These are phyloP conservation scores for Globisporangium polare DNA, from an alignment of 352 stramenopile genomes.

Conservation along the genomic window DNA sequence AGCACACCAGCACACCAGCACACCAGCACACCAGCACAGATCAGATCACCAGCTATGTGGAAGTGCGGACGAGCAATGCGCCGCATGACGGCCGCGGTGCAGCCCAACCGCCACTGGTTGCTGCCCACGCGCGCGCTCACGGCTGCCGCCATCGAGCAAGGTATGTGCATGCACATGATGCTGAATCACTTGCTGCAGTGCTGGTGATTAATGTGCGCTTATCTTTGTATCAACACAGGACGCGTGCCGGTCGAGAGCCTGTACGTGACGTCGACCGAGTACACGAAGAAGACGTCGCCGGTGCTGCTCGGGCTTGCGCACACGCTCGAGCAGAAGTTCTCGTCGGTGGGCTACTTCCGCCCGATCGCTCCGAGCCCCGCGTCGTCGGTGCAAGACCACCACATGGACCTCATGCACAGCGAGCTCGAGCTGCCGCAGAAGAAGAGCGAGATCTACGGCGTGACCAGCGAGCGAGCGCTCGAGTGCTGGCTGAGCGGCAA, in stretches of 20 bases:
- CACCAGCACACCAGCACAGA: background rate
- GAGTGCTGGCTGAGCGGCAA: slow-evolving; percentile 52
- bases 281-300: slow-evolving; percentile 57
- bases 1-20: slow-evolving; percentile 10
- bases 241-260: slow-evolving; percentile 51
- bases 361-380: slow-evolving; percentile 48
- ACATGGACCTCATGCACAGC: slow-evolving; percentile 65
- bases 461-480: slow-evolving; percentile 52
- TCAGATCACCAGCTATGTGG: slow-evolving; percentile 3
- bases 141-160: slow-evolving; percentile 29
- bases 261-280: slow-evolving; percentile 68
- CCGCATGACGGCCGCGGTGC: slow-evolving; percentile 12
- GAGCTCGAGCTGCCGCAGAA: slow-evolving; percentile 48
- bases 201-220: background rate
- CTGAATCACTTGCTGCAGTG: background rate
- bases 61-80: slow-evolving; percentile 16
- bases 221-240: slow-evolving; percentile 3
- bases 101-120: slow-evolving; percentile 7
- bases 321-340: slow-evolving; percentile 72
- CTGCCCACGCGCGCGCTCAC: slow-evolving; percentile 24
- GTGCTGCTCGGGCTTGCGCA: slow-evolving; percentile 65
- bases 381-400: slow-evolving; percentile 43
- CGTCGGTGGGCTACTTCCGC: slow-evolving; percentile 72
- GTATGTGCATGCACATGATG: background rate
- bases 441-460: slow-evolving; percentile 48